Conservation (phyloP, 345 rosid species). For the Litchi chinensis region DNA sequence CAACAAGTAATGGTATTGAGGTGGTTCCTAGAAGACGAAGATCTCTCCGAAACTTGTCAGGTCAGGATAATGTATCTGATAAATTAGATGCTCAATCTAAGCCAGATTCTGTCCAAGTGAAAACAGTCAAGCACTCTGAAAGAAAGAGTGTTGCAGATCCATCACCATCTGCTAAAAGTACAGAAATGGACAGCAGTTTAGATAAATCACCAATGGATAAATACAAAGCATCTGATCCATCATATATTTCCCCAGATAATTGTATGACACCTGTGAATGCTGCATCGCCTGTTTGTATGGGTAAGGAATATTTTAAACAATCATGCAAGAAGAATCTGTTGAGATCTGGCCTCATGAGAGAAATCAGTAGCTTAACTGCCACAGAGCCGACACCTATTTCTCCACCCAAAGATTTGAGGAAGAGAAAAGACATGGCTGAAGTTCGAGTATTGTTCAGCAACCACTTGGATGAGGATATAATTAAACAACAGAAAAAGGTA, state of each 20-base stretch:
- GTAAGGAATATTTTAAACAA: conserved; percentile 61
- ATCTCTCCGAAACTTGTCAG: conserved; percentile 42
- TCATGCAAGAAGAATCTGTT: conserved; percentile 61
- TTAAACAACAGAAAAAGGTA: conserved; percentile 87
- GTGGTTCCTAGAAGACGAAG: conserved; percentile 53
- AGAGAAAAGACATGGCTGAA: conserved; percentile 72
- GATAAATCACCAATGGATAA: conserved; percentile 30
- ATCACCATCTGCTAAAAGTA: conserved; percentile 20
- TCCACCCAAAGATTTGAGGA: conserved; percentile 55
- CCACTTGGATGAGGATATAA: conserved; percentile 75
- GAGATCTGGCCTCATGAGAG: conserved; percentile 44
- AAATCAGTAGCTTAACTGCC: conserved; percentile 50
- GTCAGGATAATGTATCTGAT: conserved; percentile 26
- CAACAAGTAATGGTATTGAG: conserved; percentile 22
- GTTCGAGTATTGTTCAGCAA: conserved; percentile 79
- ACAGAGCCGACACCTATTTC: conserved; percentile 39
- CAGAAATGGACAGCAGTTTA: conserved; percentile 25
- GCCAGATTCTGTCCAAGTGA: conserved; percentile 6
- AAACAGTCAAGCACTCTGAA: conserved; percentile 12
- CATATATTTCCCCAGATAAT: conserved; percentile 39
- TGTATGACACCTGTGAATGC: conserved; percentile 43
- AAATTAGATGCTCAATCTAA: conserved; percentile 26
- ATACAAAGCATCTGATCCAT: conserved; percentile 29
- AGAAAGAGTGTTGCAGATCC: conserved; percentile 22
- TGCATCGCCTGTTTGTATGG: conserved; percentile 83